phyloP scores from a whole-genome alignment of 1,139 yeast species.

The Suhomyces wounanorum region DNA sequence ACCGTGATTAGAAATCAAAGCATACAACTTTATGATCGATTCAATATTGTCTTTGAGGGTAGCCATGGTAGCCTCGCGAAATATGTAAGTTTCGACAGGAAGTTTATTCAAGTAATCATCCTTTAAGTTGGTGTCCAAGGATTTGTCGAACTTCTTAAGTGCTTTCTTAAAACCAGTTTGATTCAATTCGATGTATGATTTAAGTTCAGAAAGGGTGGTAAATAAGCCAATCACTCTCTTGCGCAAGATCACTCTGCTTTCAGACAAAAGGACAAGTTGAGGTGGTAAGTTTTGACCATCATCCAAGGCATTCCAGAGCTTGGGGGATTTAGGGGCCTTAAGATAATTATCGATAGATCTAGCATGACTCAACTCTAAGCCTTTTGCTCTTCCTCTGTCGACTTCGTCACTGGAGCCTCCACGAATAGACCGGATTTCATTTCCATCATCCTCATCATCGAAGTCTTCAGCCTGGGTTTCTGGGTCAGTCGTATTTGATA shows the following conservation, averaged over 20 bases:
- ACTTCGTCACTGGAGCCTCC: constrained; percentile 2
- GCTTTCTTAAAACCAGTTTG: constrained; percentile 70
- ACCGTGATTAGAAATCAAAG: constrained; percentile 45
- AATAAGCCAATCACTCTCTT: constrained; percentile 58
- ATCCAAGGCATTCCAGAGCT: constrained; percentile 36
- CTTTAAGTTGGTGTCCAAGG: constrained; percentile 46
- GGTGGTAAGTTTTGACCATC: constrained; percentile 35
- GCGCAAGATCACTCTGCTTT: constrained; percentile 53
- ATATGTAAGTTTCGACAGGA: constrained; percentile 36
- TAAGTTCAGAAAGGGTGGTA: constrained; percentile 63
- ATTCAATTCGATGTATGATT: constrained; percentile 66
- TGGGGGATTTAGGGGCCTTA: constrained; percentile 41
- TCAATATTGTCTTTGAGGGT: constrained; percentile 27
- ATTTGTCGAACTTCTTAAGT: constrained; percentile 69
- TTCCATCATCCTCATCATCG: constrained; percentile 27
- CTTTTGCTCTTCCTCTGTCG: constrained; percentile 8
- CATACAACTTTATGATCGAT: constrained; percentile 39
- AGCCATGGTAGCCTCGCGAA: constrained; percentile 27
- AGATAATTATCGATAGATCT: constrained; percentile 42
- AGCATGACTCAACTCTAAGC: constrained; percentile 18
- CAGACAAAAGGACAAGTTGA: constrained; percentile 42
- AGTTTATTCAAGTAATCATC: constrained; percentile 38
- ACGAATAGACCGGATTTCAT: constrained; percentile 9
- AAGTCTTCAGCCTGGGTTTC: constrained; percentile 37
- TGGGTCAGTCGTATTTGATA: constrained; percentile 29